These are phyloP conservation scores for Rutidosis leptorrhynchoides DNA, from an alignment of 129 eudicot genomes.

Conservation along the genomic window DNA sequence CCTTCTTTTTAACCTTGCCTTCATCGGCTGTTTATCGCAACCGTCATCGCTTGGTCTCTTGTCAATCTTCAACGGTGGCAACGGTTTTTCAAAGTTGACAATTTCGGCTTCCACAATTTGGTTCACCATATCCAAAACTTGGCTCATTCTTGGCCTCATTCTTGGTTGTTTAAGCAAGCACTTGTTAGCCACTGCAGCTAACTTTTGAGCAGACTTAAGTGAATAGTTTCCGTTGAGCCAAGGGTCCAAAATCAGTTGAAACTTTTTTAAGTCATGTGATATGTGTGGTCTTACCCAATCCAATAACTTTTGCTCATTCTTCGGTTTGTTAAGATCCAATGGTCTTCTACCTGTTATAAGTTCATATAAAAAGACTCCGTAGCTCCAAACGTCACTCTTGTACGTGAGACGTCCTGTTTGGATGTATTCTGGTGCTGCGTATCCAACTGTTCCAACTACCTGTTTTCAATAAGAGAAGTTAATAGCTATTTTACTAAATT, in stretches of 20 bases:
- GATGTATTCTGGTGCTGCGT: constrained; percentile 84
- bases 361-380: constrained; percentile 78
- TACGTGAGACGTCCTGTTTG: constrained; percentile 78
- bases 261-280: constrained; percentile 44
- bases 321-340: constrained; percentile 56
- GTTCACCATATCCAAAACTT: constrained; percentile 57
- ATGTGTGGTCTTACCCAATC: constrained; percentile 74
- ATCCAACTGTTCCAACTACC: constrained; percentile 87
- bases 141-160: constrained; percentile 69
- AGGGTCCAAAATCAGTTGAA: constrained; percentile 68
- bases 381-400: constrained; percentile 86
- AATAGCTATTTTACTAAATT: background rate
- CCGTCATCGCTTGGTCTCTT: constrained; percentile 5
- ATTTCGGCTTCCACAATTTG: constrained; percentile 39
- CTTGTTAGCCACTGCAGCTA: constrained; percentile 73
- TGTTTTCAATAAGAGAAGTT: constrained; percentile 21
- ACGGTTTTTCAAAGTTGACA: constrained; percentile 28
- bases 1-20: constrained; percentile 41
- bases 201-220: constrained; percentile 60
- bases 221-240: constrained; percentile 51
- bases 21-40: constrained; percentile 29
- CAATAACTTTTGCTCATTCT: constrained; percentile 58
- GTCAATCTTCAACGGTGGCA: constrained; percentile 13
- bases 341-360: constrained; percentile 83
- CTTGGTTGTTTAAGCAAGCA: constrained; percentile 59